Percentiles rank a stretch among this genome's conserved stretches.
phyloP scores from a whole-genome alignment of 208 protist species.

The Wallacemonas sp. region DNA sequence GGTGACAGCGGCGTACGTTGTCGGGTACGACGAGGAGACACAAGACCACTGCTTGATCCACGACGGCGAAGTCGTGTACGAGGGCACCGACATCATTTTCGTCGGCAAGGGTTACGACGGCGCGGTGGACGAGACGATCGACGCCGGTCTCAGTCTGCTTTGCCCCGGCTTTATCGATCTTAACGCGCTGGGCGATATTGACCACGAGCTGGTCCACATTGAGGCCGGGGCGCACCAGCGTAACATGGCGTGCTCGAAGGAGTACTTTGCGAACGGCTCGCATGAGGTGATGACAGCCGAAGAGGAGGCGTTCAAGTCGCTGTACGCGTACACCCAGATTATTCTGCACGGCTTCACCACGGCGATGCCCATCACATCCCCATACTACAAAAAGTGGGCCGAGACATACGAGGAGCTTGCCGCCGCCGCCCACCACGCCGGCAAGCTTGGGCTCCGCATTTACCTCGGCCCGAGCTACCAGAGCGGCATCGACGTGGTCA shows the following conservation, averaged over 20 bases:
- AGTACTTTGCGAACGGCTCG: slow-evolving; percentile 13
- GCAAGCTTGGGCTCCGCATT: slow-evolving; percentile 12
- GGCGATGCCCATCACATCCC: slow-evolving; percentile 14
- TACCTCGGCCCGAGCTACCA: slow-evolving; percentile 14
- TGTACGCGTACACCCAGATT: slow-evolving; percentile 11
- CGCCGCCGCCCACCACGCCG: slow-evolving; percentile 14
- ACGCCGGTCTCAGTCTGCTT: slow-evolving; percentile 15
- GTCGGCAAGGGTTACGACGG: background rate
- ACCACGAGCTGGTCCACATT: slow-evolving; percentile 15
- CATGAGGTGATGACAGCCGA: slow-evolving; percentile 14
- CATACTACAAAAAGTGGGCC: slow-evolving; percentile 18
- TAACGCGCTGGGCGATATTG: slow-evolving; percentile 14
- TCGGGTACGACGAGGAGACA: background rate
- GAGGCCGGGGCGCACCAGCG: background rate
- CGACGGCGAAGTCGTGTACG: slow-evolving; percentile 12
- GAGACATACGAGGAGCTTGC: slow-evolving; percentile 19
- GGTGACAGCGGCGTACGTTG: slow-evolving; percentile 4
- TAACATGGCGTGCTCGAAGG: slow-evolving; percentile 15
- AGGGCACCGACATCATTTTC: slow-evolving; percentile 11
- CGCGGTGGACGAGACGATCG: slow-evolving; percentile 10
- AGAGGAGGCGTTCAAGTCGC: slow-evolving; percentile 16
- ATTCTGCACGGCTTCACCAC: slow-evolving; percentile 17
- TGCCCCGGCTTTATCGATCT: slow-evolving; percentile 13
- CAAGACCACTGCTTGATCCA: slow-evolving; percentile 1
- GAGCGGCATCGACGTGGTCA: slow-evolving; percentile 12